These are phyloP conservation scores for Skeletonema potamos DNA, from an alignment of 108 stramenopile genomes.

Conservation along the genomic window DNA sequence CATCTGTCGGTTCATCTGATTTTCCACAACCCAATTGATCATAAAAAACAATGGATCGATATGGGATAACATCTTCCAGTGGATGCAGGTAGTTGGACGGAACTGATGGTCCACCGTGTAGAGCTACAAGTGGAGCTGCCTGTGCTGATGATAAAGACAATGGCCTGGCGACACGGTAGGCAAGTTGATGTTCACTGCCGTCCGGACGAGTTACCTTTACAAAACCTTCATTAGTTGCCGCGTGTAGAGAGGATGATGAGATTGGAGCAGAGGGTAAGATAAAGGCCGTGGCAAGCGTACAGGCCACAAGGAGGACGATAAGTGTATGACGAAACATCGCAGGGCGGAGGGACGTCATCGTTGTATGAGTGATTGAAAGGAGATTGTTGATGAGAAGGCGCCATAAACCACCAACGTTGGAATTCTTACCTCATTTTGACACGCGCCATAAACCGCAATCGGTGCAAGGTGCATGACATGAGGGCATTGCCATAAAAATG, in stretches of 20 bases:
- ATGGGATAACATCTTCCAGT: constrained; percentile 51
- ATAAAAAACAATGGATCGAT: constrained; percentile 62
- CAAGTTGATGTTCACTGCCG: constrained; percentile 9
- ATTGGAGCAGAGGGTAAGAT: neutral
- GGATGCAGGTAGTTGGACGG: constrained; percentile 68
- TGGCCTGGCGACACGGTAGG: constrained; percentile 27
- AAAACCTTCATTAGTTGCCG: constrained; percentile 7
- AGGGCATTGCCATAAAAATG: too few species aligned
- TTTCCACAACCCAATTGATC: constrained; percentile 76
- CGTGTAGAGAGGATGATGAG: neutral
- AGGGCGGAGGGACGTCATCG: too few species aligned
- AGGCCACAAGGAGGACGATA: neutral
- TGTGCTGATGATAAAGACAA: constrained; percentile 28
- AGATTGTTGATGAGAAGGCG: too few species aligned
- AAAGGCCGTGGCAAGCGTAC: neutral
- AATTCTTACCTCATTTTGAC: too few species aligned
- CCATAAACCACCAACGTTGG: too few species aligned
- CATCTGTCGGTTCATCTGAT: constrained; percentile 44
- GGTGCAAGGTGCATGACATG: too few species aligned
- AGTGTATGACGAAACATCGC: too few species aligned
- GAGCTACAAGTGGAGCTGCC: constrained; percentile 52
- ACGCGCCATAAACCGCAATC: too few species aligned
- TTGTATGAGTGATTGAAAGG: too few species aligned
- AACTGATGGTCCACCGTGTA: constrained; percentile 74
- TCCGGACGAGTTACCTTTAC: constrained; percentile 1